Evolutionary conservation across 257 asterid genomes (phyloP), one percentile per base, ranked within the genome.

Genomic region (Rhazya stricta): DNA sequence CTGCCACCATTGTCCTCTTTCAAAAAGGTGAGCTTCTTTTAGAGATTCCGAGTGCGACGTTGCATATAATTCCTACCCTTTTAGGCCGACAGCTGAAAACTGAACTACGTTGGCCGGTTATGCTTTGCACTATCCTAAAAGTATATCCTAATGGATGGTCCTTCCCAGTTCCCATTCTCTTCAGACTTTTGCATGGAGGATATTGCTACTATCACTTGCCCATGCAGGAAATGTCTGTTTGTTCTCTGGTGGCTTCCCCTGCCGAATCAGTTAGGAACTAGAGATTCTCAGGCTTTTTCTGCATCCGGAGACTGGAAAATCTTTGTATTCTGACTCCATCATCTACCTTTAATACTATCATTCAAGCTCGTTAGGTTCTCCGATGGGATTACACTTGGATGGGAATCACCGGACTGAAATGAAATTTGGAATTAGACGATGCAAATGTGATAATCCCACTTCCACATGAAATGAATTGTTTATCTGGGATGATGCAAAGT

Each of bases 1-100:
- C 37, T 3, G 66, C 71, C 72, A 37, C 43, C 3, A 34, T 32
- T 69, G 71, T 76, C 71, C 43, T 69, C 75, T 76, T 69, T 37
- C 36, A 13, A 43, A 65, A 77, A 58, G 71, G 48, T 69, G 48
- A 50, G 16, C 43, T 45, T 36, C 76, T 46, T 34, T 46, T 34
- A 72, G 42, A 77, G 76, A 70, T 32, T 30, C 41, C 27, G 56
- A 77, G 13, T 34, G 19, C 0, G 66, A 58, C 32, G 13, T 72
- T 45, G 45, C 67, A 27, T 45, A 42, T 32, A 18, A 29, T 70
- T 42, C 54, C 50, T 21, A 43, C 15, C 21, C 80, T 77, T n/a
- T 77, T 32, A 30, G 60, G 13, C 34, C 1, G 9, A 41, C 21
- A 62, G 46, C 70, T 36, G 48, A 9, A 66, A 62, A 37, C 70